Percentiles rank a stretch among this genome's conserved stretches.
Conservation (phyloP, 257 asterid species). For the Agastache rugosa region DNA sequence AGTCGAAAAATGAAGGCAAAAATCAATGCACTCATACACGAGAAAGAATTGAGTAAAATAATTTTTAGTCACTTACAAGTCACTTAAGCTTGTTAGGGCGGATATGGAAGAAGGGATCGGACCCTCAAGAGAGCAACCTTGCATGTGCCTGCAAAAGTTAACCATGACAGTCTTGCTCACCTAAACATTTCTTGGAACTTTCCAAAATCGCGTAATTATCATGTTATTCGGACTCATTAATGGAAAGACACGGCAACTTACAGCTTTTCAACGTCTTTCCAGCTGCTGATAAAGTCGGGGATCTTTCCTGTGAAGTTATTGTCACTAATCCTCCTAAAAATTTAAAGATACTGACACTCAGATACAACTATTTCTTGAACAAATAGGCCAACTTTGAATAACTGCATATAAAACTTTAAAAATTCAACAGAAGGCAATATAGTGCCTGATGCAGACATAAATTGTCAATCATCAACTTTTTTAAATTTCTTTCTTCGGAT, state of each 20-base stretch:
- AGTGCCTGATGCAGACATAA: neutral
- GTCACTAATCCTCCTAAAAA: conserved; percentile 80
- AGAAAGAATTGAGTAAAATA: neutral
- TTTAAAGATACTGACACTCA: neutral
- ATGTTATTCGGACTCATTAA: neutral
- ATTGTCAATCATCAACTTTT: neutral
- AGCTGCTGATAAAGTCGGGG: conserved; percentile 82
- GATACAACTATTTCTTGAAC: neutral
- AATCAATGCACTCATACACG: neutral
- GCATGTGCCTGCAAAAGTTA: conserved; percentile 70
- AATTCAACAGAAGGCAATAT: neutral
- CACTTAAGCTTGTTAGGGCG: conserved; percentile 63
- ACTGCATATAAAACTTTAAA: neutral
- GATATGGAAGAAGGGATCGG: conserved; percentile 86
- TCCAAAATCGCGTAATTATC: conserved; percentile 2
- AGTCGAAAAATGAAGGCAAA: conserved; percentile 30
- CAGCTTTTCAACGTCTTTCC: conserved; percentile 82
- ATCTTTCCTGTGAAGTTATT: conserved; percentile 87
- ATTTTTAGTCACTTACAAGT: conserved; percentile 61
- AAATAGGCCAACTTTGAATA: neutral
- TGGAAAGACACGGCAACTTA: conserved; percentile 44
- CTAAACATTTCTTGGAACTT: neutral
- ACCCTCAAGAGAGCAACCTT: conserved; percentile 91
- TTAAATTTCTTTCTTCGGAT: neutral
- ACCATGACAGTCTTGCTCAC: conserved; percentile 8